Evolutionary conservation across 2,329 filamentous ascomycete species (phyloP), one percentile per base, ranked within the genome.

Genomic region (Botrytis galanthina): DNA sequence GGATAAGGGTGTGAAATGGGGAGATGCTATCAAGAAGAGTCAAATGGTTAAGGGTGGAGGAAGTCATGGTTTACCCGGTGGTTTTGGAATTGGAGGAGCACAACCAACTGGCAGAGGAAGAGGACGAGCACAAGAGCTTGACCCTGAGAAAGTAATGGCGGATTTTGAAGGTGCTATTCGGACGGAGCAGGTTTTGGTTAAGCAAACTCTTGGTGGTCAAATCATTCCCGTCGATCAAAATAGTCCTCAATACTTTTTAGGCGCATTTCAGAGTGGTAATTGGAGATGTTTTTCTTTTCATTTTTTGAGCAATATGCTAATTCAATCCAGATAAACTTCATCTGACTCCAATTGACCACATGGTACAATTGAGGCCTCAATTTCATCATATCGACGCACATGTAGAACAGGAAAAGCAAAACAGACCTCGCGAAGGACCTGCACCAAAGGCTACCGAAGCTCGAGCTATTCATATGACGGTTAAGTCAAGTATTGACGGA

Each of bases 311-410:
- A 57, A 57, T 14, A 29, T 75, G 46, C 77, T 63, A 71, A 54
- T 29, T n/a, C 54, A 22, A 37, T 32, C 12, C 76, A 95, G 93
- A 93, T 78, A 90, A 97, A 80, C 85, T 98, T 16, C 94, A 98
- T 83, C 89, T 98, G 57, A 97, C 94, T 0, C 93, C 92, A 37
- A 89, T 97, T 63, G 90, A 91, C 59, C 92, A 93, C 3, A 89
- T 97, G 62, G 92, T 97, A 60, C 93, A 97, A 81, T 90, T 99
- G 80, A 92, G 95, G 6, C 94, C 96, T 0, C 93, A 98, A 80
- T 92, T 97, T 75, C 94, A 97, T 83, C 94, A 98, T 83, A 87
- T 98, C 77, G 96, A 98, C 83, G 95, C 96, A 5, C 84, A 90
- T 63, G 86, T 91, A 64, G 94, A 98, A 79, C 87, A 93, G 83